Evolutionary conservation across 1,139 yeast species (phyloP), one percentile per base, ranked within the genome.

Genomic region (Nakaseomyces nivariensis): DNA sequence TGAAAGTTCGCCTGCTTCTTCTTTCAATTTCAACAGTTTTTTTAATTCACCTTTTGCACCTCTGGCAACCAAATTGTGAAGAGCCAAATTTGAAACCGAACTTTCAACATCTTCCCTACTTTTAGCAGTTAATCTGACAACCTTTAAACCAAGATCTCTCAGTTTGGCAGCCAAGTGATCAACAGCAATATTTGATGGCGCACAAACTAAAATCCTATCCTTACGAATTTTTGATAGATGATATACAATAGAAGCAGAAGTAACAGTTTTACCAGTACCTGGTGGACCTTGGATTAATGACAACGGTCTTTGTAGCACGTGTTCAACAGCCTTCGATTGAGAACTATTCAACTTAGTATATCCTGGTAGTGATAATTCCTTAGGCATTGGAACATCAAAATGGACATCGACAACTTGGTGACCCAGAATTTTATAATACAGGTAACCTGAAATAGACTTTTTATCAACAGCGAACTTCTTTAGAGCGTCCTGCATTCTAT

Each of bases 241-340:
- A 60, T 85, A 85, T 29, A 89, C 79, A 55, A 90, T 86, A 0
- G 96, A 83, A 3, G 96, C 94, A 0, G 96, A 87, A 0, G 96
- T 89, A 11, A 88, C 95, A 0, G 97, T 90, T 65, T 90, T 90
- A 64, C 97, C 97, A 0, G 97, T 90, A 47, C 68, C 68, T 13
- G 97, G 97, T n/a, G 97, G 97, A 22, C 97, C 97, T 67, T 90
- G 97, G 56, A 90, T 89, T 59, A 90, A 74, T 6, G 95, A 80
- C 43, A 90, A 72, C 1, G 96, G 96, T 58, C 81, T 74, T 59
- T 77, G 78, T 53, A 90, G 69, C 1, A 85, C 96, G 5, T 78
- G 70, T 51, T 76, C 73, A 27, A 90, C 90, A 0, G 97, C 97
- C 60, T 78, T 79, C 1, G 76, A 75, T 67, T 90, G 97, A 1